Conservation (phyloP, 805 yeast genomes). For the Candida peoriensis region DNA sequence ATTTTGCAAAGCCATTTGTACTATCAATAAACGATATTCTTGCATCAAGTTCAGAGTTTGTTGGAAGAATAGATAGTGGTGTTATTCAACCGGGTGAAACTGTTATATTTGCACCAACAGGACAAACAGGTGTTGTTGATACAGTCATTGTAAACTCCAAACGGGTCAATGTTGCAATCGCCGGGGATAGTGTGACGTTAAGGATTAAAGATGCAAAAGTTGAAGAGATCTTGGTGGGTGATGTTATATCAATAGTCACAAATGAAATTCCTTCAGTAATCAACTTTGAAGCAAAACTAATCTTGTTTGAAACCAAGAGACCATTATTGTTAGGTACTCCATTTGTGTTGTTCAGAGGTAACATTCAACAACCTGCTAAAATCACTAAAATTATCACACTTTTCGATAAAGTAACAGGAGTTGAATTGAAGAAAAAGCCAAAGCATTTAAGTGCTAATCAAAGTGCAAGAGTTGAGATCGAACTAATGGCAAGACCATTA, state of each 20-base stretch:
- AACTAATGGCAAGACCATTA: slow-evolving; percentile 78
- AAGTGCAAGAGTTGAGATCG: slow-evolving; percentile 89
- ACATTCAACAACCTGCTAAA: slow-evolving; percentile 89
- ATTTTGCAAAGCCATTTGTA: slow-evolving; percentile 83
- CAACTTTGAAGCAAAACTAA: slow-evolving; percentile 77
- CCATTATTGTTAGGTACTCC: slow-evolving; percentile 88
- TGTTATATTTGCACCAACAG: slow-evolving; percentile 85
- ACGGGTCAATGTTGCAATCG: slow-evolving; percentile 70
- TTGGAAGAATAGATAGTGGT: slow-evolving; percentile 94
- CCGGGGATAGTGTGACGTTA: slow-evolving; percentile 91
- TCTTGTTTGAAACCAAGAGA: slow-evolving; percentile 89
- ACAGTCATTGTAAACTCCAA: slow-evolving; percentile 88
- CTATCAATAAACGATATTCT: slow-evolving; percentile 85
- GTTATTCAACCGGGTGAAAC: slow-evolving; percentile 88
- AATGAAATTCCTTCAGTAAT: slow-evolving; percentile 81
- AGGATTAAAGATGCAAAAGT: slow-evolving; percentile 88
- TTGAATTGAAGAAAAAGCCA: slow-evolving; percentile 83
- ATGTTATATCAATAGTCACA: slow-evolving; percentile 88
- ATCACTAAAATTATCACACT: slow-evolving; percentile 74
- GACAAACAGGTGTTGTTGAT: slow-evolving; percentile 86
- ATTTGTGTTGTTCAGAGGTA: slow-evolving; percentile 90
- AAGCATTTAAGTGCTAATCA: slow-evolving; percentile 95
- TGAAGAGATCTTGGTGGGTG: slow-evolving; percentile 88
- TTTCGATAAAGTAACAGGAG: slow-evolving; percentile 92
- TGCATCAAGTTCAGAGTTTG: slow-evolving; percentile 84